Base-by-base conservation (phyloP, 441 rosid species). In the Erodium trifolium region DNA sequence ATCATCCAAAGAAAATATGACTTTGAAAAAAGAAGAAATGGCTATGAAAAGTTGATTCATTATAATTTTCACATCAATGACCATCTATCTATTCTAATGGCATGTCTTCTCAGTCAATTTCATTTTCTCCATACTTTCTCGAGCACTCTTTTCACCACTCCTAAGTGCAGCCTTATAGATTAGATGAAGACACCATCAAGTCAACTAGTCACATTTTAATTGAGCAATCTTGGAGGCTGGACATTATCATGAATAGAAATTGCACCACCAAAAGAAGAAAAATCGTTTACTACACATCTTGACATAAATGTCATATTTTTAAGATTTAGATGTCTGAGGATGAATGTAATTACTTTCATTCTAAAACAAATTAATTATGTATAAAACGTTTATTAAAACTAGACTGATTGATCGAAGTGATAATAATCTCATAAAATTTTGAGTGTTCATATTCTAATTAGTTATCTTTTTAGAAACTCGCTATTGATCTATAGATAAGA, bases 121-220 rank as follows among this genome's bases (percentile, higher is more conserved):
- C 63, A 18, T 7, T 17, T 59, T 59, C 63, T 17, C 9, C 12
- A 5, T 59, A 2, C 63, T 18, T 18, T 18, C 29, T 34, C 3
- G 5, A 34, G 37, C 37, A 34, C 37, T 34, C 37, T 5, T 34
- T 34, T 6, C 63, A 17, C 63, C 63, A 57, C 63, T 57, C 12
- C 27, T 7, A 57, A 57, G 63, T 57, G 63, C 63, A 57, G 17
- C 11, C 19, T 57, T 55, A 6, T 18, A 57, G 12, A 57, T 59
- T 18, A 23, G 63, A 59, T 18, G 12, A 59, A 18, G 31, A 59
- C 63, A 59, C n/a, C 23, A 18, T 55, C 11, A 55, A 17, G 63
- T 59, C 63, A 59, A 59, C 63, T 57, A 7, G 10, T 18, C 63
- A 57, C 63, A 57, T 57, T 57, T 57, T 57, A 17, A 57, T 18